Conservation (phyloP, 441 rosid genomes). For the Geranium incanum region DNA sequence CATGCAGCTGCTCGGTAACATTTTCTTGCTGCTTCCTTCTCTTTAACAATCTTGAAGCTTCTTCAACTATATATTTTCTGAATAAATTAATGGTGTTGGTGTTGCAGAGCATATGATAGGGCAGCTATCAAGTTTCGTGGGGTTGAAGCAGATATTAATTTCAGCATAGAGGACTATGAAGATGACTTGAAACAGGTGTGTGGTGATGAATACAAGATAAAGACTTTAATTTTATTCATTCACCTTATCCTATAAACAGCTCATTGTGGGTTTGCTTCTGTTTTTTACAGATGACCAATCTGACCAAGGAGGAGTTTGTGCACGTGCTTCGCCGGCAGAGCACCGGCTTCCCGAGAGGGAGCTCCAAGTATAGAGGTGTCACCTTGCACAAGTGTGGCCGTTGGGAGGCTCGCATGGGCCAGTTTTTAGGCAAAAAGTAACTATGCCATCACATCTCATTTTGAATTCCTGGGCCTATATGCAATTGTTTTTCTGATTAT, state of each 20-base stretch:
- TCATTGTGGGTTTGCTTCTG: neutral
- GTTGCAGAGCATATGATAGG: conserved; percentile 83
- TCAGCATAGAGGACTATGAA: conserved; percentile 73
- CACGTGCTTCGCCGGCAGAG: conserved; percentile 98
- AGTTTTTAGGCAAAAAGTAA: conserved; percentile 96
- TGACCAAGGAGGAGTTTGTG: conserved; percentile 92
- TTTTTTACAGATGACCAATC: conserved; percentile 58
- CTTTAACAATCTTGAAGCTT: neutral
- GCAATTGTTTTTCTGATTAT: conserved; percentile 7
- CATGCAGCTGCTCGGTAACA: conserved; percentile 95
- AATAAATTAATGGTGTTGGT: conserved; percentile 8
- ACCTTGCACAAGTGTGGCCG: conserved; percentile 32
- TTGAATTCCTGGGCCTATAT: too few species aligned
- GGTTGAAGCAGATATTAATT: conserved; percentile 85
- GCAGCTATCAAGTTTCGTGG: conserved; percentile 98
- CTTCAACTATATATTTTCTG: neutral
- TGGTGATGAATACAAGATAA: neutral
- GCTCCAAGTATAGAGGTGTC: conserved; percentile 96
- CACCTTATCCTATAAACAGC: neutral
- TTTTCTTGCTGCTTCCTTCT: neutral
- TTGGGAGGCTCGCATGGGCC: conserved; percentile 99
- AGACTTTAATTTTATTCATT: neutral
- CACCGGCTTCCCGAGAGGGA: conserved; percentile 96
- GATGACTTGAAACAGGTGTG: conserved; percentile 87
- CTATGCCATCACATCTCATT: neutral